Percentiles rank a stretch among this genome's conserved stretches.
Evolutionary conservation across 768 basidiomycete genomes (phyloP).

Genomic region (Cyclocybe cylindracea): DNA sequence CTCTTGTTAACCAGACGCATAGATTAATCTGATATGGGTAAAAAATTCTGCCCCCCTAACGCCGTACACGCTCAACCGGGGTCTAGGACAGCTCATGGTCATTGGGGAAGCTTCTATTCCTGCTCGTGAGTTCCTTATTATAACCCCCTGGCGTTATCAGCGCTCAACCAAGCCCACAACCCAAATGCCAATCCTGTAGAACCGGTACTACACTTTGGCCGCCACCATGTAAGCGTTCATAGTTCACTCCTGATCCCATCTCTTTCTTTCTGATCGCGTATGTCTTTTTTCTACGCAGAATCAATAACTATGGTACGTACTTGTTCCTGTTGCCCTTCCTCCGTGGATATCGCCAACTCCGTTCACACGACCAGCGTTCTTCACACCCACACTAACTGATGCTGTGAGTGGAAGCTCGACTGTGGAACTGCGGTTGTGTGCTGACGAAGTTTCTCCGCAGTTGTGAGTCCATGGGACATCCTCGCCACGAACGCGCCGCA

Average conservation of each 20-base stretch:
- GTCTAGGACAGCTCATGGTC: conserved; percentile 56
- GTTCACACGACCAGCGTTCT: too few species aligned
- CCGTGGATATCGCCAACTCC: too few species aligned
- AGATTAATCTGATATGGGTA: conserved; percentile 62
- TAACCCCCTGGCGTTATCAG: not conserved
- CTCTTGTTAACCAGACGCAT: not conserved
- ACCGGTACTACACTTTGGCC: conserved; percentile 57
- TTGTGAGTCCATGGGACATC: conserved; percentile 19
- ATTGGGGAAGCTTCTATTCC: conserved; percentile 53
- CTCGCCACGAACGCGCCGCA: not conserved
- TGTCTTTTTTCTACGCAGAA: too few species aligned
- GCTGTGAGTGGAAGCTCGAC: conserved; percentile 22
- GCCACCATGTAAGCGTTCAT: conserved; percentile 46
- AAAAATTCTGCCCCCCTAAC: not conserved
- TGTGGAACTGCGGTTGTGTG: not conserved
- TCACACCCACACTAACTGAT: too few species aligned
- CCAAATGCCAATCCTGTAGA: conserved; percentile 30
- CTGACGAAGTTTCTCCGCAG: conserved; percentile 8
- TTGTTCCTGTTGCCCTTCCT: too few species aligned
- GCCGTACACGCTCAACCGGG: not conserved
- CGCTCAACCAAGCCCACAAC: not conserved
- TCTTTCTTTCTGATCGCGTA: conserved; percentile 21
- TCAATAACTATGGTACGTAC: too few species aligned
- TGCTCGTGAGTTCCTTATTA: conserved; percentile 40
- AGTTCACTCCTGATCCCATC: conserved; percentile 1